Evolutionary conservation across 768 basidiomycete genomes (phyloP).

Genomic region (Fomitopsis serialis): DNA sequence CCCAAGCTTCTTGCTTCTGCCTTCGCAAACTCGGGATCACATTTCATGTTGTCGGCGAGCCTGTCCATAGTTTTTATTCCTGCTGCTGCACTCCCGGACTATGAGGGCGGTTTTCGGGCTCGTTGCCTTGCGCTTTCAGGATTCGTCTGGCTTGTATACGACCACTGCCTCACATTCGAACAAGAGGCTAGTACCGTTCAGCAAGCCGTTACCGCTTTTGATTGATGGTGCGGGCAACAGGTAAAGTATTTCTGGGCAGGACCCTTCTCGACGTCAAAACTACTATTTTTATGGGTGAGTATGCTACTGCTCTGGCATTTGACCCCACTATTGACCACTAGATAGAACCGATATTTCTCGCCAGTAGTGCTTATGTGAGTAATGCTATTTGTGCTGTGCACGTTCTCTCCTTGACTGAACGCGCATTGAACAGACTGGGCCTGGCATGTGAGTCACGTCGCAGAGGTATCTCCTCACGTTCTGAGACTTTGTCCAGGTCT

Average conservation of each 20-base stretch:
- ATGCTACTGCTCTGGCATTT: background rate
- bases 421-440: background rate
- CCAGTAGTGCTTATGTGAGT: slow-evolving; percentile 8
- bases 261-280: slow-evolving; percentile 9
- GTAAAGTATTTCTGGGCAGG: slow-evolving; percentile 15
- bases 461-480: background rate
- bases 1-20: too few relatives aligned
- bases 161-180: background rate
- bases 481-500: background rate
- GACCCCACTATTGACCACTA: background rate
- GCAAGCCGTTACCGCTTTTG: too few relatives aligned
- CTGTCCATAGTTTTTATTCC: background rate
- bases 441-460: background rate
- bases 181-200: background rate
- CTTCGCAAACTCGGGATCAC: background rate
- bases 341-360: slow-evolving; percentile 16
- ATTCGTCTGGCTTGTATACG: background rate
- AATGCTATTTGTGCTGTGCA: background rate
- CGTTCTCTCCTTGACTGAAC: background rate
- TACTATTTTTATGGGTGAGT: slow-evolving; percentile 13
- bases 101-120: background rate
- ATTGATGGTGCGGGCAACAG: background rate
- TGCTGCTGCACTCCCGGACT: background rate
- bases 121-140: background rate
- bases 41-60: background rate